Conservation (phyloP, 2,329 filamentous ascomycete species). For the Aspergillus pseudoglaucus region DNA sequence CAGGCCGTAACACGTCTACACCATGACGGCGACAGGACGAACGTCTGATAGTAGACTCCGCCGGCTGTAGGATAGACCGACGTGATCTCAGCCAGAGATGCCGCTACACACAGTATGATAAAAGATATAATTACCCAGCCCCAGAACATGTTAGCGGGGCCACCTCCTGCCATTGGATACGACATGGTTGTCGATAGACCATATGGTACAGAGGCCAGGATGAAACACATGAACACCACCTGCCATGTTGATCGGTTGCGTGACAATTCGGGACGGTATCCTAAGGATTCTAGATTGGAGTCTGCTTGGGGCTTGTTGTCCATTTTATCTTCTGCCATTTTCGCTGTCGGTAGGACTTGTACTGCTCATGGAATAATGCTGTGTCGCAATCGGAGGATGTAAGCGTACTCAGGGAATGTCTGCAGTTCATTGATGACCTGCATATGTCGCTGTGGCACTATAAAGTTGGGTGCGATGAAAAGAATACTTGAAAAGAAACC, state of each 20-base stretch:
- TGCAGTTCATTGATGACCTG: no score
- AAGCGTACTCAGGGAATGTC: no score
- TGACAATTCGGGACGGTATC: constrained; percentile 57
- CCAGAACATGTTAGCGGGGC: constrained; percentile 59
- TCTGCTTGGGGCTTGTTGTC: constrained; percentile 1
- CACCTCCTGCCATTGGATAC: constrained; percentile 62
- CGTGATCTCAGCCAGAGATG: constrained; percentile 59
- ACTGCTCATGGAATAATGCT: not conserved
- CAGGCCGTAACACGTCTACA: constrained; percentile 59
- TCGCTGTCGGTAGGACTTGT: not conserved
- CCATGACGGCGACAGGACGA: constrained; percentile 55
- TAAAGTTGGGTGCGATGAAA: no score
- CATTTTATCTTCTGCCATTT: not conserved
- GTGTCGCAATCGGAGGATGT: not conserved
- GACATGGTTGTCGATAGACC: constrained; percentile 59
- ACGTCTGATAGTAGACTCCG: constrained; percentile 62
- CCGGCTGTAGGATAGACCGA: constrained; percentile 59
- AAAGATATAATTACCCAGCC: constrained; percentile 58
- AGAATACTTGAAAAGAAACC: no score
- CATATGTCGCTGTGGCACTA: no score
- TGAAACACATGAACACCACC: constrained; percentile 40
- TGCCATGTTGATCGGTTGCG: constrained; percentile 44
- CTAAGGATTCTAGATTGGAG: constrained; percentile 37
- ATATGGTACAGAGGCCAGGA: constrained; percentile 63
- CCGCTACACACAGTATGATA: constrained; percentile 54